Conservation (phyloP, 2,329 filamentous ascomycete species). For the Aspergillus intermedius region DNA sequence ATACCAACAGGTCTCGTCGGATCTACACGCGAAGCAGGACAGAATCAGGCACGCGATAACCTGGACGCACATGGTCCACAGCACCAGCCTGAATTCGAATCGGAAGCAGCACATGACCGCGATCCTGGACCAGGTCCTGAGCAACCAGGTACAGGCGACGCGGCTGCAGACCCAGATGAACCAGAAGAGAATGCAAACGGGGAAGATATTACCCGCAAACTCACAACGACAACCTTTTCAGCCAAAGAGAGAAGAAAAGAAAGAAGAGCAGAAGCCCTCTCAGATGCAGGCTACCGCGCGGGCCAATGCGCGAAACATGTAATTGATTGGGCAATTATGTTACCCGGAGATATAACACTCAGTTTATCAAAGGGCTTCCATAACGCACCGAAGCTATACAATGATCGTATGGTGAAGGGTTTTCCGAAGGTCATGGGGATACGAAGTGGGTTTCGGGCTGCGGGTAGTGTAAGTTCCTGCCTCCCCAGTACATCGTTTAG, state of each 20-base stretch:
- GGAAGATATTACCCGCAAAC: neutral
- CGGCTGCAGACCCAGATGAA: neutral
- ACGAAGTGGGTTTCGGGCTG: constrained; percentile 67
- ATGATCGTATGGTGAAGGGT: constrained; percentile 74
- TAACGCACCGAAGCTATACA: constrained; percentile 78
- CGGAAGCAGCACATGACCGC: neutral
- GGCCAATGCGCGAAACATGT: constrained; percentile 65
- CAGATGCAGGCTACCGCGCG: constrained; percentile 59
- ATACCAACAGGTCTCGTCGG: constrained; percentile 48
- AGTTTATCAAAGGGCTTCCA: constrained; percentile 80
- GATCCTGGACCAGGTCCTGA: too few species aligned
- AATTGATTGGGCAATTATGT: constrained; percentile 66
- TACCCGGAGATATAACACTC: constrained; percentile 78
- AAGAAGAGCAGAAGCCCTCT: constrained; percentile 4
- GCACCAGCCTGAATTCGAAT: neutral
- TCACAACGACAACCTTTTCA: neutral
- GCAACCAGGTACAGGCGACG: neutral
- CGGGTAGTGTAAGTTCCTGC: constrained; percentile 52
- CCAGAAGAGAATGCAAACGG: neutral
- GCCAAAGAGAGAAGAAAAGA: constrained; percentile 1
- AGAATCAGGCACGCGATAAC: neutral
- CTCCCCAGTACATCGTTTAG: too few species aligned
- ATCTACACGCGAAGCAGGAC: neutral
- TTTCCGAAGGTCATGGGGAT: constrained; percentile 72
- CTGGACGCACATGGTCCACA: neutral